Evolutionary conservation across 2,329 filamentous ascomycete genomes (phyloP).

Genomic region (Hypomyces perniciosus): DNA sequence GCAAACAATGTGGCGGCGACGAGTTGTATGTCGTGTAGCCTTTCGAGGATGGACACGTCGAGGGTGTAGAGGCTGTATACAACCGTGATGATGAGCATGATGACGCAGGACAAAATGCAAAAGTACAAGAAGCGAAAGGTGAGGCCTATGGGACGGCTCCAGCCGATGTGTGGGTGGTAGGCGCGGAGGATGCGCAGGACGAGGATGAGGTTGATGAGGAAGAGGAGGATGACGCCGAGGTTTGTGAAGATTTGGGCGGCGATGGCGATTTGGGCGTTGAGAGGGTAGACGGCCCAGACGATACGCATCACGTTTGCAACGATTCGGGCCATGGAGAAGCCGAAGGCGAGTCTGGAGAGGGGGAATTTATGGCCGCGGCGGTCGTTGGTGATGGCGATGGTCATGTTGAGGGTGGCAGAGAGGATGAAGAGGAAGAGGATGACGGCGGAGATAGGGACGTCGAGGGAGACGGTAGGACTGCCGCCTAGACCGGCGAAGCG

Average conservation of each 20-base stretch:
- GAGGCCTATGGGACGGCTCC: constrained; percentile 49
- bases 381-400: constrained; percentile 47
- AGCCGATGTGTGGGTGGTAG: constrained; percentile 64
- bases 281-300: constrained; percentile 43
- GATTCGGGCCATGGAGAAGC: constrained; percentile 51
- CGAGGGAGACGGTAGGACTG: constrained; percentile 48
- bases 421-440: constrained; percentile 53
- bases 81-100: constrained; percentile 60
- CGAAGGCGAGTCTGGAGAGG: constrained; percentile 52
- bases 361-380: constrained; percentile 51
- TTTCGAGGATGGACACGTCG: constrained; percentile 38
- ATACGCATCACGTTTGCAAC: constrained; percentile 47
- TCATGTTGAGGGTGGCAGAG: constrained; percentile 52
- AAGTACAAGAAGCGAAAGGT: constrained; percentile 54
- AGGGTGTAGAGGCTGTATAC: constrained; percentile 65
- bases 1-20: constrained; percentile 58
- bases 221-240: constrained; percentile 68
- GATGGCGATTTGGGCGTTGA: constrained; percentile 39
- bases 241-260: constrained; percentile 65
- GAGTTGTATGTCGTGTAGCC: constrained; percentile 60
- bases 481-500: constrained; percentile 49
- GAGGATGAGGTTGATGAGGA: constrained; percentile 73
- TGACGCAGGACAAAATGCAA: constrained; percentile 51
- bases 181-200: constrained; percentile 69
- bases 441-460: constrained; percentile 59